A percentile compares a stretch with the other conserved stretches of the same genome.
These are phyloP conservation scores for Entoloma clypeatum DNA, from an alignment of 1,284 basidiomycete genomes.

Conservation along the genomic window DNA sequence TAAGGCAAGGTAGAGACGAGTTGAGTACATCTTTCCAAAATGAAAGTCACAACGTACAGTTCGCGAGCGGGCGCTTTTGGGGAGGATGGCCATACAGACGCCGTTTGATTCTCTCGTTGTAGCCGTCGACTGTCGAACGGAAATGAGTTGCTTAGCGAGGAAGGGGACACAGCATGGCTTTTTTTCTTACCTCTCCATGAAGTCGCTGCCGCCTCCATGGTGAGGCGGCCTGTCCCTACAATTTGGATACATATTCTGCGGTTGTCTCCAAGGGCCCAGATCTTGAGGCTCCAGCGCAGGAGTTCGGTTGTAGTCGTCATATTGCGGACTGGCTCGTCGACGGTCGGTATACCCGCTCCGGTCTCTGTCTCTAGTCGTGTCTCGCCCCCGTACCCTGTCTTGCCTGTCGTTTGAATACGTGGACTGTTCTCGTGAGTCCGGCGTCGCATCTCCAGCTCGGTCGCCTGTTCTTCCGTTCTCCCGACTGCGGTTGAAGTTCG, in stretches of 20 bases:
- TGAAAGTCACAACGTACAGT: conserved; percentile 41
- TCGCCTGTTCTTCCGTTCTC: conserved; percentile 10
- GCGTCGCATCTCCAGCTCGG: conserved; percentile 6
- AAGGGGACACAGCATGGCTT: too few species aligned
- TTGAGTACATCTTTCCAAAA: neutral
- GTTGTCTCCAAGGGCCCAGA: conserved; percentile 42
- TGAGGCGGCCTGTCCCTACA: conserved; percentile 21
- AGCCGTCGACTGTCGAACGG: conserved; percentile 58
- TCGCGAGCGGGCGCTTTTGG: conserved; percentile 63
- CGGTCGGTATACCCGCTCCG: conserved; percentile 21
- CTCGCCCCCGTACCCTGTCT: conserved; percentile 15
- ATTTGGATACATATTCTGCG: conserved; percentile 49
- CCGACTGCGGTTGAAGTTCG: conserved; percentile 21
- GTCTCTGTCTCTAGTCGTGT: conserved; percentile 16
- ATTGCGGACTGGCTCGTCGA: conserved; percentile 42
- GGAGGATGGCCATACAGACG: conserved; percentile 83
- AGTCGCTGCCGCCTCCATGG: conserved; percentile 41
- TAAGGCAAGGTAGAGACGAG: conserved; percentile 5
- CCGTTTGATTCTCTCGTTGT: conserved; percentile 61
- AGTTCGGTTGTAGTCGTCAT: conserved; percentile 41
- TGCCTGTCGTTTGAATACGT: conserved; percentile 6
- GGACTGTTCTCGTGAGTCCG: conserved; percentile 7
- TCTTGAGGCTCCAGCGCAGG: conserved; percentile 26
- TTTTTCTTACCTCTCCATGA: conserved; percentile 53
- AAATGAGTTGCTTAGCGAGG: conserved; percentile 2